Base-by-base conservation (phyloP, 1,284 basidiomycete genomes). In the Cutaneotrichosporon dermatis region DNA sequence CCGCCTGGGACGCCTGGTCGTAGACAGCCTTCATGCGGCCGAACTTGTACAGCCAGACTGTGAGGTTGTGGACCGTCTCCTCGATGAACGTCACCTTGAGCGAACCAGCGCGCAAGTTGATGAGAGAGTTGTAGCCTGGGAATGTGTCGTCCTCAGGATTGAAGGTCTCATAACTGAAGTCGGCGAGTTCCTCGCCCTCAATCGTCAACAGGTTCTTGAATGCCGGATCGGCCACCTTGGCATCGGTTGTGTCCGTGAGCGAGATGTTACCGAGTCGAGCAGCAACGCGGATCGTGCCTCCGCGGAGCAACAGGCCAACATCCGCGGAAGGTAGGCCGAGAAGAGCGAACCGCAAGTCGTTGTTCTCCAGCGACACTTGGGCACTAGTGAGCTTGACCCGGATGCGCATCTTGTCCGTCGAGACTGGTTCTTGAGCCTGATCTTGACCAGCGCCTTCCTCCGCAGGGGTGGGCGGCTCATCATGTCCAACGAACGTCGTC, bases 101-200 rank as follows among this genome's bases (percentile, higher is more conserved):
- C 1, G 96, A 97, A 4, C 91, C 95, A n/a, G 91, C 87, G 36
- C 87, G 85, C 57, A 99, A 83, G 65, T 85, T 84, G 59, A 99
- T 81, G 5, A 88, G 86, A 4, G 93, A 93, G 76, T 94, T 93
- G 79, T 95, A 85, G 41, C 92, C 92, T 2, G 83, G 82, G 75
- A 91, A 90, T 1, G 82, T 81, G 6, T 69, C 60, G 41, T 83
- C 82, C 8, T 67, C 69, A 3, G 80, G 76, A 75, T 95, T 90
- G 77, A 87, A 95, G 0, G 93, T 99, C 77, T 97, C 89, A 77
- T 99, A 98, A 57, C 85, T 86, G 79, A 99, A 93, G 75, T 97
- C 90, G 33, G 93, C 95, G 51, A 99, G 86, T 75, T 99, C 90
- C 68, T 92, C 86, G 42, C 94, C 96, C 72, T 99, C 92, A 58